Base-by-base conservation (phyloP, 2,329 filamentous ascomycete genomes). In the Coniochaeta pulveracea region DNA sequence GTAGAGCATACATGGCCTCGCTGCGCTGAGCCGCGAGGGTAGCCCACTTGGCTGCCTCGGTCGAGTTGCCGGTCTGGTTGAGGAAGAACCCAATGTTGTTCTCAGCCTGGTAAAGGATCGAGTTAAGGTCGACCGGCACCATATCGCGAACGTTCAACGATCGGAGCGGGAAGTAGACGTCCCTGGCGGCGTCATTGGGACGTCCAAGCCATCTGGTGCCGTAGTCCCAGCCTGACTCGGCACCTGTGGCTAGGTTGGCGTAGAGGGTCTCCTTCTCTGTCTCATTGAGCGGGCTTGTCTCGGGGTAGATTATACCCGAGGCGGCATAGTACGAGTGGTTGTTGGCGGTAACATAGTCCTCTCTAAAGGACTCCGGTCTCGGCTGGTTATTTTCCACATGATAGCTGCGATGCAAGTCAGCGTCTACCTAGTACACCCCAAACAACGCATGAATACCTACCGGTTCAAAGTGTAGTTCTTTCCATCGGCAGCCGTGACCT, bases 221-320 rank as follows among this genome's bases (percentile, higher is more conserved):
- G 44, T 79, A 82, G 48, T 82, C 77, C 67, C 71, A 74, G 18
- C 77, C 76, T 5, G 67, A 72, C 50, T 81, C 77, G 14, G 77
- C 77, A 10, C 75, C 76, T 10, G 66, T 68, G 12, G 77, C 76
- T 3, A 82, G 60, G 45, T 80, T 72, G 18, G 65, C 58, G 44
- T 80, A 82, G 4, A 80, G 53, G 1, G 48, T 47, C 1, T 57
- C 65, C 40, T 64, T 64, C 41, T 76, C 52, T 0, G 61, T 56
- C 4, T 69, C 63, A 40, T 66, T 72, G 11, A 80, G 63, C 2
- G 61, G 43, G 9, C 52, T 48, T 0, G 49, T 60, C 33, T 66
- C 62, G 1, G 72, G 68, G 45, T 76, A 79, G 40, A 75, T 65
- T 27, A 69, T 66, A 16, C 75, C 76, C 2, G 66, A 64, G 4